These are phyloP conservation scores for Pseudozyma tsukubaensis DNA, from an alignment of 1,284 basidiomycete genomes.

Conservation along the genomic window DNA sequence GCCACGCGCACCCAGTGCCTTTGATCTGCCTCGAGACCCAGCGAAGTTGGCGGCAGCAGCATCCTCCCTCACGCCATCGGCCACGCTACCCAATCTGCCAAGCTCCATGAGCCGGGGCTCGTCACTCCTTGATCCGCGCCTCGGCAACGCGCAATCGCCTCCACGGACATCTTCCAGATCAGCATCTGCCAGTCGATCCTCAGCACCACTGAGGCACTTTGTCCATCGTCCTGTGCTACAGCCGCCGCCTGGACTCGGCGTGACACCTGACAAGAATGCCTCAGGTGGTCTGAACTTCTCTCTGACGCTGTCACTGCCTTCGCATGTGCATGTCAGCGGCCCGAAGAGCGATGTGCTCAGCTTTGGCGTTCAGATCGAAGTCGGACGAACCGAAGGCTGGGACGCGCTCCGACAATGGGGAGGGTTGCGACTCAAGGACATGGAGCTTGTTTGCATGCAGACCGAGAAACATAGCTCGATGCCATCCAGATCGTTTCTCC, in stretches of 20 bases:
- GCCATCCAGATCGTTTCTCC: conserved; percentile 65
- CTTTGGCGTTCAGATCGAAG: conserved; percentile 67
- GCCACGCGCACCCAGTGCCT: conserved; percentile 46
- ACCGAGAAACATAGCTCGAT: conserved; percentile 65
- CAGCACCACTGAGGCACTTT: conserved; percentile 64
- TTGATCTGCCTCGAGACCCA: conserved; percentile 48
- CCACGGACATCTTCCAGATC: conserved; percentile 47
- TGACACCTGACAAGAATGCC: conserved; percentile 43
- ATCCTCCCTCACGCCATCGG: conserved; percentile 22
- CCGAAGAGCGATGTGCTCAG: conserved; percentile 59
- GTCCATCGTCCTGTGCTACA: conserved; percentile 62
- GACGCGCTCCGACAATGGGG: conserved; percentile 52
- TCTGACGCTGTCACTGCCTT: conserved; percentile 65
- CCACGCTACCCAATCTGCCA: conserved; percentile 37
- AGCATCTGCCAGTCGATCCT: conserved; percentile 17
- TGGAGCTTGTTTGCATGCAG: conserved; percentile 67
- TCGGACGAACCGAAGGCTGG: conserved; percentile 59
- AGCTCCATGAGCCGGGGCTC: conserved; percentile 30
- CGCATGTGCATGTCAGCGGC: conserved; percentile 59
- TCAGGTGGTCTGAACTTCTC: conserved; percentile 58
- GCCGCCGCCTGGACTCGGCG: conserved; percentile 53
- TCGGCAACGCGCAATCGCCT: conserved; percentile 42
- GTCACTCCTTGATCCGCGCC: conserved; percentile 27
- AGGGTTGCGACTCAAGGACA: conserved; percentile 64
- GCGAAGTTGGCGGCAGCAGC: conserved; percentile 45